Evolutionary conservation across 1,284 basidiomycete species (phyloP).

Genomic region (Cutaneotrichosporon daszewskae): DNA sequence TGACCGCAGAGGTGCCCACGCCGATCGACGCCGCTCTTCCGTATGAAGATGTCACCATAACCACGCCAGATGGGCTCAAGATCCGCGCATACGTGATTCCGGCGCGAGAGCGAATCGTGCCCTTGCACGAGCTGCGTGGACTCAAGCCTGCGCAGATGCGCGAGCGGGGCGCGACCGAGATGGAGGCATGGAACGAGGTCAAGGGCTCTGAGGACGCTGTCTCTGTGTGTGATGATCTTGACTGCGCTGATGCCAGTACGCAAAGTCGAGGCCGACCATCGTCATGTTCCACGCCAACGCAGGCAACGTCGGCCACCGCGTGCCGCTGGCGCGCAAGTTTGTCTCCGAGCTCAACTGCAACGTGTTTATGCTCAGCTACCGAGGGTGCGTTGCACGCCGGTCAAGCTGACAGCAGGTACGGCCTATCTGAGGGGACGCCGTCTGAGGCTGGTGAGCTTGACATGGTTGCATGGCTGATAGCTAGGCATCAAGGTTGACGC

Average conservation of each 20-base stretch:
- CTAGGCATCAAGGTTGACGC: conserved; percentile 77
- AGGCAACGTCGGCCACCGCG: conserved; percentile 62
- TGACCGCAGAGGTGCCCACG: conserved; percentile 58
- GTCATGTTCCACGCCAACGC: conserved; percentile 90
- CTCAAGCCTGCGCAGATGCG: conserved; percentile 22
- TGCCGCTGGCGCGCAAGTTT: conserved; percentile 84
- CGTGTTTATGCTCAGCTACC: conserved; percentile 46
- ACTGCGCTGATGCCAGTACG: conserved; percentile 51
- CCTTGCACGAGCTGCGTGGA: conserved; percentile 20
- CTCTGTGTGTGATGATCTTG: conserved; percentile 12
- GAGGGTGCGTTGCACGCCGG: conserved; percentile 26
- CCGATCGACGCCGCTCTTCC: conserved; percentile 64
- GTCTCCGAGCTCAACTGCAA: conserved; percentile 65
- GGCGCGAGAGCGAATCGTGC: conserved; percentile 25
- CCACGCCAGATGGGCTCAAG: conserved; percentile 58
- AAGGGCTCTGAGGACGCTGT: conserved; percentile 31
- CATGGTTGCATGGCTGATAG: no score
- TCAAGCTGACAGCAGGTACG: conserved; percentile 55
- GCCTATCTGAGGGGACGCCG: conserved; percentile 71
- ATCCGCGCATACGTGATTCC: conserved; percentile 61
- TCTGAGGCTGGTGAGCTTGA: no score
- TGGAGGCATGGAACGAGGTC: conserved; percentile 26
- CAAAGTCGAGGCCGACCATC: conserved; percentile 67
- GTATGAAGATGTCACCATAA: conserved; percentile 67
- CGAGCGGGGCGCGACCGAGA: conserved; percentile 20